Base-by-base conservation (phyloP, 768 basidiomycete genomes). In the Kondoa malvinella region DNA sequence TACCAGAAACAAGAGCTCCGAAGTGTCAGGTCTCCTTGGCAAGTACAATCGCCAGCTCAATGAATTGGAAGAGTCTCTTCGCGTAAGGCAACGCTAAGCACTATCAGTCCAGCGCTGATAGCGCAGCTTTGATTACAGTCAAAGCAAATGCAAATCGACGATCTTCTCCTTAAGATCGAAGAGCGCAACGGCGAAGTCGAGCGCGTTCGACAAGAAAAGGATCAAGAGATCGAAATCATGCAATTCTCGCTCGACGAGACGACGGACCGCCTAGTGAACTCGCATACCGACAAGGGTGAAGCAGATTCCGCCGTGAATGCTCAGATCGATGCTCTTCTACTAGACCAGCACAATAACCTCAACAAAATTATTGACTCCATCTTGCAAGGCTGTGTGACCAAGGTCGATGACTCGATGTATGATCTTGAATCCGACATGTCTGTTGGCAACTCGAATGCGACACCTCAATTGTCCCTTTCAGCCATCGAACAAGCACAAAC, bases 351-450 rank as follows among this genome's bases (percentile, higher is more conserved):
- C 76, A 97, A 97, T 82, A 94, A 97, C 78, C 81, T 99, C 72
- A 97, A 99, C 78, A 83, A 90, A 73, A 92, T 99, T 75, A 97
- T 99, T 74, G 94, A 99, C 78, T 97, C 94, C 0, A 96, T 97
- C 75, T 80, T 99, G 26, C 89, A 95, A 76, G 88, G 90, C 2
- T 96, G 94, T 76, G 87, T 95, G 32, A 88, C 92, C 72, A 97
- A 97, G 78, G 87, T 99, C 29, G 95, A 99, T 72, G 92, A 97
- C 74, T 83, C 90, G 3, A 89, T 97, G 73, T 99, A 97, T 78
- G 95, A 97, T 77, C 83, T 99, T 56, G 94, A 99, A 77, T 95
- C 95, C 2, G 90, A 91, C 1, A 87, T 88, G 56, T 89, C 91
- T 74, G 87, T 87, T 2, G 95, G 94, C 40, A 96, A 97, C 78